These are phyloP conservation scores for Nyctanthes arbortristis DNA, from an alignment of 257 asterid species.

Conservation along the genomic window DNA sequence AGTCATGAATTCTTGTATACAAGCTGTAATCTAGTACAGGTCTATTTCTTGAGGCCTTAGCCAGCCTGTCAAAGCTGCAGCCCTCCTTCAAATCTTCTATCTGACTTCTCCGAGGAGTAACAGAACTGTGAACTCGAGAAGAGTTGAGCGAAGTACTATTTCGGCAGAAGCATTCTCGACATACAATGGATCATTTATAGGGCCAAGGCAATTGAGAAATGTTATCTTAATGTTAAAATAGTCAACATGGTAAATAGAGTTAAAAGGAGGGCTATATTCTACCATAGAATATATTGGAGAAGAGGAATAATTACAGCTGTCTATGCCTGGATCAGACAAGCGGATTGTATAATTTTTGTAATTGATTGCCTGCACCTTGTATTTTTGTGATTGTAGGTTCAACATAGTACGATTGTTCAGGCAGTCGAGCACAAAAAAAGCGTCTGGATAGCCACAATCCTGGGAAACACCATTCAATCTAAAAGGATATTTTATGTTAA, in stretches of 20 bases:
- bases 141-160: constrained; percentile 29
- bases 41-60: constrained; percentile 12
- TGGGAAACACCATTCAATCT: constrained; percentile 43
- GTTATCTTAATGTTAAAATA: too few relatives aligned
- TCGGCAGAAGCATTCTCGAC: constrained; percentile 40
- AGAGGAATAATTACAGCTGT: constrained; percentile 23
- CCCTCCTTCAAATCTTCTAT: constrained; percentile 40
- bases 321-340: constrained; percentile 48
- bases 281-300: constrained; percentile 28
- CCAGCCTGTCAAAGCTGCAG: constrained; percentile 39
- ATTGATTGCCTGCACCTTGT: constrained; percentile 43
- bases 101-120: constrained; percentile 13
- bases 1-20: constrained; percentile 31
- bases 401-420: constrained; percentile 31
- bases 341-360: constrained; percentile 47
- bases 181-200: constrained; percentile 35
- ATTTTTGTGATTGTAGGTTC: constrained; percentile 22
- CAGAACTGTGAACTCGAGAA: constrained; percentile 31
- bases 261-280: not conserved
- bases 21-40: not conserved
- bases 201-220: constrained; percentile 36
- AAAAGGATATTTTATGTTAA: constrained; percentile 49
- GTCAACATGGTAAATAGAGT: too few relatives aligned
- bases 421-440: constrained; percentile 48
- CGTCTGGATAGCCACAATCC: constrained; percentile 32